phyloP scores from a whole-genome alignment of 2,329 filamentous ascomycete genomes.

The Claviceps humidiphila region DNA sequence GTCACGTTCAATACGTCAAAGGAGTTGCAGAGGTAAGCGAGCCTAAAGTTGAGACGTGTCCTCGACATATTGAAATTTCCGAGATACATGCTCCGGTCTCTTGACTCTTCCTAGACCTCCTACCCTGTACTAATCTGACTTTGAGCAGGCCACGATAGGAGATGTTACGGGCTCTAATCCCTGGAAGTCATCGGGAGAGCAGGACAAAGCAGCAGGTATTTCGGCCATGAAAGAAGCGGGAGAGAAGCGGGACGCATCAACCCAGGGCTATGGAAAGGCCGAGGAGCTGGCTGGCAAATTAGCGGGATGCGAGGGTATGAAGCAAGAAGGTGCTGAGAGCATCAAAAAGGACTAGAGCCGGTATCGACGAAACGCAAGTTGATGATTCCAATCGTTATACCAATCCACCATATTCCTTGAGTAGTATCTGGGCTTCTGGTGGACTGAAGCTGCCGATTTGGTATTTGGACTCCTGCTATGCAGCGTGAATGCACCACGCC shows the following conservation, averaged over 20 bases:
- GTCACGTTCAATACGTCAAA: conserved; percentile 56
- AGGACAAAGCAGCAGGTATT: conserved; percentile 49
- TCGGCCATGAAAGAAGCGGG: conserved; percentile 48
- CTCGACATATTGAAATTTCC: too few relatives aligned
- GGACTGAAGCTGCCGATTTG: background rate
- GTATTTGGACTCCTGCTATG: background rate
- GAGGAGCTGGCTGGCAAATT: conserved; percentile 52
- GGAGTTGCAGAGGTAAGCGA: conserved; percentile 49
- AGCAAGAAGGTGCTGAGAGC: conserved; percentile 45
- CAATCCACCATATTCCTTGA: too few relatives aligned
- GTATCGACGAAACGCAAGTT: background rate
- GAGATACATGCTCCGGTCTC: too few relatives aligned
- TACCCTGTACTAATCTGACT: background rate
- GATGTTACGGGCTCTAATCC: conserved; percentile 45
- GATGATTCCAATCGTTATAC: too few relatives aligned
- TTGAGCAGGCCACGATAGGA: conserved; percentile 43
- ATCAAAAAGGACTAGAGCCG: conserved; percentile 18
- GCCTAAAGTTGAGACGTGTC: too few relatives aligned
- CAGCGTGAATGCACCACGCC: background rate
- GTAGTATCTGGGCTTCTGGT: background rate
- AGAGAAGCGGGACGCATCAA: conserved; percentile 37
- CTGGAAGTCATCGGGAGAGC: conserved; percentile 51
- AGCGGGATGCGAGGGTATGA: conserved; percentile 58
- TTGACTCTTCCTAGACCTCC: background rate
- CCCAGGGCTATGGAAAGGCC: conserved; percentile 44